Base-by-base conservation (phyloP, 2,329 filamentous ascomycete species). In the Pseudocercospora fuligena region DNA sequence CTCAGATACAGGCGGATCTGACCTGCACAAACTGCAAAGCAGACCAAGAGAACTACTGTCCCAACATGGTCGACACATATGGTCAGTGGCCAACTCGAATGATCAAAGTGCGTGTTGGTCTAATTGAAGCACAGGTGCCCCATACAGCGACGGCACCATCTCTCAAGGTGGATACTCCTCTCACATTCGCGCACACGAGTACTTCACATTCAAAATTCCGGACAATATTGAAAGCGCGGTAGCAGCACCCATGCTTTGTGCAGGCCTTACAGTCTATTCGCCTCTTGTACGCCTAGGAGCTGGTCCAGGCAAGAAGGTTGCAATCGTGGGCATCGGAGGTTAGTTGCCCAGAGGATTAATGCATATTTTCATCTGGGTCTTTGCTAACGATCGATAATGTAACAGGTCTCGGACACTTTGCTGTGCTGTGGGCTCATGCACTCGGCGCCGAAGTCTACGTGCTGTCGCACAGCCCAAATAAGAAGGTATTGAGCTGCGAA, bases 301-400 rank as follows among this genome's bases (percentile, higher is more conserved):
- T 66, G 91, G 91, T 0, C 90, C 90, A 0, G 92, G 92, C 69
- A 92, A 92, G 83, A 92, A 92, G 82, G 88, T 93, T 23, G 91
- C 86, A 43, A 87, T 94, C 67, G 87, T 93, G 8, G 91, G 91
- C 69, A 82, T 93, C 70, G 82, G 72, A 36, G 78, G 80, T 77
- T 21, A 21, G 47, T 56, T 56, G 59, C 19, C 19, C 47, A 23
- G 6, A 21, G 25, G 61, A 57, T 19, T n/a, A 40, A 56, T 2
- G 8, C n/a, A 14, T 57, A 31, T 33, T 16, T 61, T 53, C 27
- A 64, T 63, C 9, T 16, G 11, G 11, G 33, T 16, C 33, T 36
- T 16, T 36, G 33, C 33, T 36, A 36, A 36, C 14, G 33, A 9
- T 16, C 12, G 12, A 8, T 36, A 12, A 9, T 14, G 4, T 36